Evolutionary conservation across 108 stramenopile genomes (phyloP), one percentile per base, ranked within the genome.

Genomic region (Conticribra weissflogii): DNA sequence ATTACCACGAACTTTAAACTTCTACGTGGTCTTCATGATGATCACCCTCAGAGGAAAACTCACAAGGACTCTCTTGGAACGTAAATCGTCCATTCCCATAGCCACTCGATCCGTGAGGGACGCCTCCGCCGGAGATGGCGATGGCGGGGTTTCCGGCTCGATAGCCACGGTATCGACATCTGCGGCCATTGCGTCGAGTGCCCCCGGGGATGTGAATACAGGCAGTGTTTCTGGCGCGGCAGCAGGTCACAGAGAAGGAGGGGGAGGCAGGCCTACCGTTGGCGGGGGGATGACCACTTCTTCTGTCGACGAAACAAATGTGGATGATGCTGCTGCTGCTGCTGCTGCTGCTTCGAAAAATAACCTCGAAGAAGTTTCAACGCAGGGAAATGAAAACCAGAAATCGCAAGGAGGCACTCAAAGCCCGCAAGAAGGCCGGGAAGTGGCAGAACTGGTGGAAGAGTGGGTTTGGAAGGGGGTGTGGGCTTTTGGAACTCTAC

Each of bases 401-500:
- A 22, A 44, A 60, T 21, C 18, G n/a, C 44, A n/a, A 32, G 44
- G 46, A 24, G 23, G 2, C 17, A 2, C 4, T 19, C 12, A 29
- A 34, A 25, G 25, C 52, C 1, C 31, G 3, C 8, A 3, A 0
- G 16, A 0, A 14, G 25, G 58, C 0, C 19, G 50, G 15, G 8
- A 22, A 1, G 2, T 7, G 45, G 14, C 33, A 12, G 32, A 50
- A 17, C 19, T 52, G 29, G 69, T 59, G 12, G 59, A 68, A 21
- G 52, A 68, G 53, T 89, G 88, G 88, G 65, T 72, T 48, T 89
- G 86, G 86, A 83, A 68, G 19, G 88, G 88, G 33, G 71, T 81
- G 0, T 89, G 88, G 88, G 84, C 86, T 5, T 89, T 89, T 68
- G 88, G 88, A 15, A 65, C 54, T 44, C 59, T 71, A 18, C 64